Evolutionary conservation across 1,139 yeast species (phyloP).

Genomic region (Yamadazyma epiphylla): DNA sequence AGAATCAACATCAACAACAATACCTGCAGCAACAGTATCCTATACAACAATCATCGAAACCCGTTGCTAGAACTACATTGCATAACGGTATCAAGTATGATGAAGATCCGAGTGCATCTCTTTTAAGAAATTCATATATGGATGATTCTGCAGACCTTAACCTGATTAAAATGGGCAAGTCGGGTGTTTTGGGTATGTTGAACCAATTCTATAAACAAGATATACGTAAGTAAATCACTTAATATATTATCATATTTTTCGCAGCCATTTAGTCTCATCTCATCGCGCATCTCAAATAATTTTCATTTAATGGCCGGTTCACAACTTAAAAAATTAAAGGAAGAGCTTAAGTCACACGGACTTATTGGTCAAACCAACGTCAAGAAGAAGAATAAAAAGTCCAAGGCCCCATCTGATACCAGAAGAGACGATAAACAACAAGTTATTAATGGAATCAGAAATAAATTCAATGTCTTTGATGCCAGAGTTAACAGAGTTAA

Average conservation of each 20-base stretch:
- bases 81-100: no score
- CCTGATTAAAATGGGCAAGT: conserved; percentile 23
- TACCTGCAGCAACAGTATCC: no score
- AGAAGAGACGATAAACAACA: conserved; percentile 63
- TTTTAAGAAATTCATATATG: not conserved
- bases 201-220: conserved; percentile 78
- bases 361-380: conserved; percentile 76
- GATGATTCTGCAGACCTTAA: not conserved
- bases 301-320: conserved; percentile 77
- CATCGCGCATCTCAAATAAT: not conserved
- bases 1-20: not conserved
- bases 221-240: conserved; percentile 13
- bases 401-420: conserved; percentile 57
- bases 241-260: not conserved
- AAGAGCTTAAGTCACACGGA: conserved; percentile 72
- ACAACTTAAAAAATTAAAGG: conserved; percentile 79
- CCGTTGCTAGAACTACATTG: no score
- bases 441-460: conserved; percentile 60
- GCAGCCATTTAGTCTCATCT: conserved; percentile 1
- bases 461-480: conserved; percentile 88
- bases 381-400: conserved; percentile 50
- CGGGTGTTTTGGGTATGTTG: conserved; percentile 79
- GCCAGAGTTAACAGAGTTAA: conserved; percentile 68
- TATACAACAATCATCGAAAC: conserved; percentile 2
- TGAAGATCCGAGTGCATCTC: not conserved